Conservation (phyloP, 1,284 basidiomycete species). For the Rhodotorula sp. region DNA sequence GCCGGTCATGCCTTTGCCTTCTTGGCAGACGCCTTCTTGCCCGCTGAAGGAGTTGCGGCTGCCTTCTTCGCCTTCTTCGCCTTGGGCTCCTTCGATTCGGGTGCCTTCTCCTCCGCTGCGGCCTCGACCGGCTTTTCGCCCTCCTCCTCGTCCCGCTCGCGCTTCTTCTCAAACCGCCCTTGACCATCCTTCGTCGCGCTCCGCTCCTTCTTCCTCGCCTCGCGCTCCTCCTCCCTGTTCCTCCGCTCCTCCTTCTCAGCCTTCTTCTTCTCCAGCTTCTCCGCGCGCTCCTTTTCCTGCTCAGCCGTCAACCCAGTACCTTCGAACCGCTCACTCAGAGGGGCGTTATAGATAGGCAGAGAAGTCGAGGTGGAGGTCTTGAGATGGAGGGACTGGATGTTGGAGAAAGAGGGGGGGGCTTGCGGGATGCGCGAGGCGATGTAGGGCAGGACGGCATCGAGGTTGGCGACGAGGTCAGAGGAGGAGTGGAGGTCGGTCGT, state of each 20-base stretch:
- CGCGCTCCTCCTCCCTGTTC: slow-evolving; percentile 44
- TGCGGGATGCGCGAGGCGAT: slow-evolving; percentile 65
- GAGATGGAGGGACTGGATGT: slow-evolving; percentile 83
- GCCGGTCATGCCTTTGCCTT: no score
- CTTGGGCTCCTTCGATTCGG: not conserved
- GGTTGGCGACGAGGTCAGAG: slow-evolving; percentile 72
- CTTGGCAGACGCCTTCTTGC: no score
- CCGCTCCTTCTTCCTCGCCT: slow-evolving; percentile 49
- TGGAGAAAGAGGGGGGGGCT: slow-evolving; percentile 47
- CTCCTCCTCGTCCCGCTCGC: not conserved
- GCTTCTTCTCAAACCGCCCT: slow-evolving; percentile 40
- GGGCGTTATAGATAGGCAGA: slow-evolving; percentile 83
- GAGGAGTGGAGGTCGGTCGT: slow-evolving; percentile 66
- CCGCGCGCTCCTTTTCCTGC: slow-evolving; percentile 40
- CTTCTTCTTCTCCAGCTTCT: slow-evolving; percentile 43
- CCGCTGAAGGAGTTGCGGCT: no score
- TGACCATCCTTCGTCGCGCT: slow-evolving; percentile 24
- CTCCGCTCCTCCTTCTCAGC: slow-evolving; percentile 32
- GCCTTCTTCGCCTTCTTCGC: not conserved
- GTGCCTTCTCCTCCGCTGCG: not conserved
- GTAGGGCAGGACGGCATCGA: slow-evolving; percentile 74
- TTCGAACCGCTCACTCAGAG: slow-evolving; percentile 48
- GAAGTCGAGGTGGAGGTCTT: slow-evolving; percentile 84
- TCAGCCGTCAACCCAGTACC: slow-evolving; percentile 41
- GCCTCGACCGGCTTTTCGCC: not conserved